Conservation (phyloP, 345 rosid species). For the Corchorus olitorius region DNA sequence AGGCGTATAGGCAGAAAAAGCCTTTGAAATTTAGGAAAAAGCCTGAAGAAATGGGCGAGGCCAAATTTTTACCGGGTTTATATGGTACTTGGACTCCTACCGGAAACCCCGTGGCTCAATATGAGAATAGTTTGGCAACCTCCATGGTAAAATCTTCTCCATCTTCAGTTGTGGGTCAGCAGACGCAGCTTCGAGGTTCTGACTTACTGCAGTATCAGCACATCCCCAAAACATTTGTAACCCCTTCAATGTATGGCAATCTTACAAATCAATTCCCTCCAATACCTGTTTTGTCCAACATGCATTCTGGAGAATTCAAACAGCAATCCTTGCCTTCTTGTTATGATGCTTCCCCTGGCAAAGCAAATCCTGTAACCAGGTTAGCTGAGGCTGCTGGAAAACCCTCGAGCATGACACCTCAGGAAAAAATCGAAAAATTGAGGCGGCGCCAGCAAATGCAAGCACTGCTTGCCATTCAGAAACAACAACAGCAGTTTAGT, state of each 20-base stretch:
- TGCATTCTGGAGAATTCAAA: slow-evolving; percentile 52
- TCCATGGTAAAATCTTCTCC: slow-evolving; percentile 34
- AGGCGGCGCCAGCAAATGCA: slow-evolving; percentile 95
- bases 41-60: slow-evolving; percentile 44
- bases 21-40: slow-evolving; percentile 44
- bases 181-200: slow-evolving; percentile 51
- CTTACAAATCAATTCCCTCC: slow-evolving; percentile 54
- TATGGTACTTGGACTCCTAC: slow-evolving; percentile 49
- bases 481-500: slow-evolving; percentile 75
- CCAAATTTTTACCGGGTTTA: slow-evolving; percentile 38
- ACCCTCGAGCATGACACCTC: slow-evolving; percentile 83
- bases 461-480: slow-evolving; percentile 93
- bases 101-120: slow-evolving; percentile 37
- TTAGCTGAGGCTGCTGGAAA: slow-evolving; percentile 42
- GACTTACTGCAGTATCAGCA: slow-evolving; percentile 54
- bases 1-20: slow-evolving; percentile 60
- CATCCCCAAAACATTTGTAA: slow-evolving; percentile 44
- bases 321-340: slow-evolving; percentile 51
- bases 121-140: slow-evolving; percentile 43
- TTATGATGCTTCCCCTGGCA: slow-evolving; percentile 47
- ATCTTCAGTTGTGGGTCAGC: slow-evolving; percentile 47
- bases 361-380: slow-evolving; percentile 41
- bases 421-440: slow-evolving; percentile 88
- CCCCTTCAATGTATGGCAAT: slow-evolving; percentile 53
- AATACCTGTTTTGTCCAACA: slow-evolving; percentile 49